These are phyloP conservation scores for Phaeomoniella chlamydospora DNA, from an alignment of 2,329 filamentous ascomycete genomes.

Conservation along the genomic window DNA sequence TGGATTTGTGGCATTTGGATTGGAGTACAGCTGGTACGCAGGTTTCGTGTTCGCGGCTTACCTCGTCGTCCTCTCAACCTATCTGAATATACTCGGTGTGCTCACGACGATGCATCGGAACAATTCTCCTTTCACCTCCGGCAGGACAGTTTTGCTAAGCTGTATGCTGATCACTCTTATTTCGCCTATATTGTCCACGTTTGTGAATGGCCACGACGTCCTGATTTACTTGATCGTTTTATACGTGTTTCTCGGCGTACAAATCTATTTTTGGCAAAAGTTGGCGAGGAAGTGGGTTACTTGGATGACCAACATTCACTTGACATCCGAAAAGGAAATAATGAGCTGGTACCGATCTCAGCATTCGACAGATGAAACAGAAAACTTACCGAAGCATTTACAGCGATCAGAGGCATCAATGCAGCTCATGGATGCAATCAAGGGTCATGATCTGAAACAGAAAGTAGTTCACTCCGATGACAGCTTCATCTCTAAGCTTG, in stretches of 20 bases:
- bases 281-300: slow-evolving; percentile 37
- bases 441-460: background rate
- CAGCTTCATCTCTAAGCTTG: background rate
- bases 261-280: slow-evolving; percentile 31
- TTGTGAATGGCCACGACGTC: slow-evolving; percentile 27
- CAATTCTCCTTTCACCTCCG: background rate
- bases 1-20: slow-evolving; percentile 27
- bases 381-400: background rate
- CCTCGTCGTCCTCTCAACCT: slow-evolving; percentile 34
- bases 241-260: slow-evolving; percentile 28
- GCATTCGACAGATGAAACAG: background rate
- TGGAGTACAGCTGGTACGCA: slow-evolving; percentile 17
- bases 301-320: slow-evolving; percentile 18
- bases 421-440: background rate
- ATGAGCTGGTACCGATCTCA: slow-evolving; percentile 1
- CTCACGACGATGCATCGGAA: background rate
- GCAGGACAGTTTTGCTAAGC: slow-evolving; percentile 29
- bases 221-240: slow-evolving; percentile 35
- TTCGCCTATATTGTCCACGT: slow-evolving; percentile 34
- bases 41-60: slow-evolving; percentile 39
- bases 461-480: background rate
- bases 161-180: slow-evolving; percentile 35
- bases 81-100: slow-evolving; percentile 34
- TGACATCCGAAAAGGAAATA: slow-evolving; percentile 1
- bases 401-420: background rate